Evolutionary conservation across 148 eudicot species (phyloP).

Genomic region (Rhododendron vialii): DNA sequence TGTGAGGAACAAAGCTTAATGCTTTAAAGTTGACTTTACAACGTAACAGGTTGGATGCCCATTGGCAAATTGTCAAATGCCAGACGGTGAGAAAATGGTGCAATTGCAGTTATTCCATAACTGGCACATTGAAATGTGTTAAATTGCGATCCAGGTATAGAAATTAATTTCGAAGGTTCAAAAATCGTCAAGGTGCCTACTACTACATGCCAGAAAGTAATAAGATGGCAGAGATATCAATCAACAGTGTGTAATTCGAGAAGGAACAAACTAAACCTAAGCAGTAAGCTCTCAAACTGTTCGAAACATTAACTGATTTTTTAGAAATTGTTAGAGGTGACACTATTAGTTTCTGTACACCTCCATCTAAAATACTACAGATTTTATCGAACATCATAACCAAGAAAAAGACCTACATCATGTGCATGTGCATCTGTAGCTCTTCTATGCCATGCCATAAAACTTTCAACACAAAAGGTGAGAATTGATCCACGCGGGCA

Average conservation of each 20-base stretch:
- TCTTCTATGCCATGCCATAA: background rate
- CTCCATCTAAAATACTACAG: background rate
- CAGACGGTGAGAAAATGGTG: constrained; percentile 94
- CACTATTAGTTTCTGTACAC: background rate
- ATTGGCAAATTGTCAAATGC: constrained; percentile 89
- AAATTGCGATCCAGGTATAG: background rate
- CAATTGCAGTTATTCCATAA: constrained; percentile 91
- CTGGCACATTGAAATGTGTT: constrained; percentile 30
- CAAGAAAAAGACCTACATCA: background rate
- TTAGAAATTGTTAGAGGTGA: background rate
- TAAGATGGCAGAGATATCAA: background rate
- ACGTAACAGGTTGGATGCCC: constrained; percentile 69
- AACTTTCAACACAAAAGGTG: background rate
- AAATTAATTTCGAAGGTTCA: background rate
- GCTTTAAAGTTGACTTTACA: constrained; percentile 97
- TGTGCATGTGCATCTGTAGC: background rate
- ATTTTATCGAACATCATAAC: background rate
- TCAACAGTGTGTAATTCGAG: background rate
- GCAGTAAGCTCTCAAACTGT: background rate
- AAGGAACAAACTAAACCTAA: background rate
- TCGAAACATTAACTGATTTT: background rate
- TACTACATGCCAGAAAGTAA: background rate
- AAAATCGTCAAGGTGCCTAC: background rate
- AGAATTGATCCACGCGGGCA: background rate
- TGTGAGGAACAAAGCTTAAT: constrained; percentile 69